Conservation (phyloP, 345 rosid genomes). For the Eucalyptus paniculata region DNA sequence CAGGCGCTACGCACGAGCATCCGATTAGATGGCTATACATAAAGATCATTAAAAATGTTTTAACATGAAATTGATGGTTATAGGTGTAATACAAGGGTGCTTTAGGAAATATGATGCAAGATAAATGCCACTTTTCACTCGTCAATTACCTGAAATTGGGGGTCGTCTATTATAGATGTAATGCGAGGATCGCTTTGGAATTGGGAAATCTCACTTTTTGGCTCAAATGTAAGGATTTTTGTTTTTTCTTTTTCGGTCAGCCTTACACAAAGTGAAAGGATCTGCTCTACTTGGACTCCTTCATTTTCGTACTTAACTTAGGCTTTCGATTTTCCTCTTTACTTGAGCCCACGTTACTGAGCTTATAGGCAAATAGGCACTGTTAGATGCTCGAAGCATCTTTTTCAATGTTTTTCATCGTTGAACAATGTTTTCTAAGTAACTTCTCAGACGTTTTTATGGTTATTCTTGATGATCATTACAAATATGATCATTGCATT, state of each 20-base stretch:
- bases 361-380: accelerated
- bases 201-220: not conserved
- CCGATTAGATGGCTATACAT: too few relatives aligned
- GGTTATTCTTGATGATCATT: too few relatives aligned
- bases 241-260: not conserved
- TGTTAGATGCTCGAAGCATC: not conserved
- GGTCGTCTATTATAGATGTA: too few relatives aligned
- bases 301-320: not conserved
- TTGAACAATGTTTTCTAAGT: not conserved
- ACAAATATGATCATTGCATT: too few relatives aligned
- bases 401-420: not conserved
- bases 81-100: accelerated
- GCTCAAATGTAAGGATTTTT: accelerated
- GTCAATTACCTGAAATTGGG: accelerated
- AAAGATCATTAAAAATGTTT: too few relatives aligned
- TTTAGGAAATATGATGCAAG: too few relatives aligned
- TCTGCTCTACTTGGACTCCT: not conserved
- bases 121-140: too few relatives aligned
- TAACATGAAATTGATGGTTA: too few relatives aligned
- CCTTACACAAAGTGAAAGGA: too few relatives aligned
- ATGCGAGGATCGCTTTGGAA: accelerated
- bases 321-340: not conserved
- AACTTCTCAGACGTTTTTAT: not conserved
- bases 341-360: not conserved
- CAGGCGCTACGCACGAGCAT: too few relatives aligned